Conservation (phyloP, 257 asterid genomes). For the Ehretia macrophylla region DNA sequence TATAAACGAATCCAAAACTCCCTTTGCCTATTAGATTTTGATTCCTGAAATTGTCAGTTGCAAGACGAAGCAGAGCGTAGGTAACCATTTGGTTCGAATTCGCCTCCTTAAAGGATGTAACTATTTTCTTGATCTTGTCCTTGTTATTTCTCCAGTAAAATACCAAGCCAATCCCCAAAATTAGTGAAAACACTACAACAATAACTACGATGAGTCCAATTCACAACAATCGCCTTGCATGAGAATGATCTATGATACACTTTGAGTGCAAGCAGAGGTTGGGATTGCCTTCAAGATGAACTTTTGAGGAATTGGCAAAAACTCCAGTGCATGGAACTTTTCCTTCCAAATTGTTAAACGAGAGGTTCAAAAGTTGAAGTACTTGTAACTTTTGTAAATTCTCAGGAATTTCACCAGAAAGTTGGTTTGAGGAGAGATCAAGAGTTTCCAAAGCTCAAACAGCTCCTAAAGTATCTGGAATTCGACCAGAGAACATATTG, state of each 20-base stretch:
- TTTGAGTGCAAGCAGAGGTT: conserved; percentile 28
- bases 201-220: conserved; percentile 12
- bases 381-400: conserved; percentile 26
- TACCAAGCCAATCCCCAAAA: conserved; percentile 13
- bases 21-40: conserved; percentile 53
- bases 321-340: conserved; percentile 37
- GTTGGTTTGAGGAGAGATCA: conserved; percentile 42
- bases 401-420: conserved; percentile 41
- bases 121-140: neutral
- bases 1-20: conserved; percentile 51
- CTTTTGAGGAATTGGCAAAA: conserved; percentile 34
- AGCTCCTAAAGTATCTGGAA: too few relatives aligned
- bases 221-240: conserved; percentile 7
- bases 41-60: conserved; percentile 37
- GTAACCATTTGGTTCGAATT: conserved; percentile 37
- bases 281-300: conserved; percentile 40
- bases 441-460: too few relatives aligned
- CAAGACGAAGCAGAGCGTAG: conserved; percentile 44
- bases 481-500: conserved; percentile 15
- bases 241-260: conserved; percentile 7
- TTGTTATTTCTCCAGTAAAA: conserved; percentile 23
- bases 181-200: conserved; percentile 8
- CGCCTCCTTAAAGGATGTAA: conserved; percentile 18
- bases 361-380: conserved; percentile 39
- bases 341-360: conserved; percentile 51